A percentile compares a stretch with the other conserved stretches of the same genome.
phyloP scores from a whole-genome alignment of 208 protist species.

The Sergeia podlipaevii region DNA sequence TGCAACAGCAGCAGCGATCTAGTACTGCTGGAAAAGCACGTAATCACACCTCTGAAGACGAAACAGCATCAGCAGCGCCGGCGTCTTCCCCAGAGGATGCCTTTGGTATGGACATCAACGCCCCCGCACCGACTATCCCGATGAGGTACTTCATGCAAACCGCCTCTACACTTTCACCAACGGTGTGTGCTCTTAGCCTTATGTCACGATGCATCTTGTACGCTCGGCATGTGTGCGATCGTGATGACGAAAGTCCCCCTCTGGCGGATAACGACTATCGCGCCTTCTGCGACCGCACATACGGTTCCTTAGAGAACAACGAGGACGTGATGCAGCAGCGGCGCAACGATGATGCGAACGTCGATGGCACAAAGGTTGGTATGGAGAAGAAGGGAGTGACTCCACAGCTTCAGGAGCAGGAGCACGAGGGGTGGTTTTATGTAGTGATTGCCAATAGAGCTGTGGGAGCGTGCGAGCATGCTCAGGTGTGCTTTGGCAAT shows the following conservation, averaged over 20 bases:
- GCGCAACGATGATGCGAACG: too few relatives aligned
- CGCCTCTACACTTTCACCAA: conserved; percentile 41
- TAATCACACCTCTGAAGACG: too few relatives aligned
- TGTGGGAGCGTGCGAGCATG: conserved; percentile 49
- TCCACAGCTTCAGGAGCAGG: neutral
- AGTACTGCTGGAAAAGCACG: too few relatives aligned
- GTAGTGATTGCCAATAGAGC: conserved; percentile 59
- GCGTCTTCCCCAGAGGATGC: too few relatives aligned
- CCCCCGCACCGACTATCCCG: conserved; percentile 17
- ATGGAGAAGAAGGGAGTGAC: too few relatives aligned
- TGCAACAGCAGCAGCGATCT: too few relatives aligned
- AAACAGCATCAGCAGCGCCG: too few relatives aligned
- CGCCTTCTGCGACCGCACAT: conserved; percentile 1
- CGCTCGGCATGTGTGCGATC: conserved; percentile 30
- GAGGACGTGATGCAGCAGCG: neutral
- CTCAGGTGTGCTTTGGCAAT: conserved; percentile 69
- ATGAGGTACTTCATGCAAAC: conserved; percentile 50
- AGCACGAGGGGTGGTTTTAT: conserved; percentile 23
- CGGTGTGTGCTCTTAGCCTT: conserved; percentile 52
- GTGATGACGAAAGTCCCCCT: conserved; percentile 18
- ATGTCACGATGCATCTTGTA: conserved; percentile 59
- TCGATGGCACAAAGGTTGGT: too few relatives aligned
- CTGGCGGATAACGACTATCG: neutral
- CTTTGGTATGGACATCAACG: neutral
- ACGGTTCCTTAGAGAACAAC: neutral